Base-by-base conservation (phyloP, 371 early-diverging fungal genomes). In the Syncephalis plumigaleata region DNA sequence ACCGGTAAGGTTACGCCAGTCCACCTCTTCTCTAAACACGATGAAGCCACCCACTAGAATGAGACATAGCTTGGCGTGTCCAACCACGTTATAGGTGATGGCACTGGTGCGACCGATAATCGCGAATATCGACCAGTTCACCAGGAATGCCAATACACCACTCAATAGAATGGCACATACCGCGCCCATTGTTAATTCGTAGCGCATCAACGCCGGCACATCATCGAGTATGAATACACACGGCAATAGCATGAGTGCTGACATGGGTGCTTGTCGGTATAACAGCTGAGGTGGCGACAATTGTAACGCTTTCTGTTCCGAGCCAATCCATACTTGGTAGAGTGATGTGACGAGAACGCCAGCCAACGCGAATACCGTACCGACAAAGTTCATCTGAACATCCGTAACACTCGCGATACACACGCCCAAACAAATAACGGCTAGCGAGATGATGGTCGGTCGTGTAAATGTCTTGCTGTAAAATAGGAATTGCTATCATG, bases 281-380 rank as follows among this genome's bases (percentile, higher is more conserved):
- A 59, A 37, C 31, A 59, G 50, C 44, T 59, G 59, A 27, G 52
- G 17, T 36, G 59, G 45, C 27, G 59, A 39, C 7, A 57, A 27
- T 18, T 40, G 55, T 13, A 59, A 51, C 39, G 52, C 59, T 42
- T 55, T 58, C 31, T 59, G 59, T 39, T 47, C 58, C 2, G 59
- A 59, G 17, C 59, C 59, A 18, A 59, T 49, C 55, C 60, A 56
- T 18, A 56, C 42, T 39, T 58, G 59, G 55, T 59, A 59, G 18
- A 59, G 15, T 3, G 45, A 24, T 1, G 59, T 61, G 31, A 61
- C 59, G 15, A 61, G 25, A 8, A 59, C 59, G 11, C 60, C 59
- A 2, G 48, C 24, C 2, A 59, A 3, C 1, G 59, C 59, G 3
- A 55, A 24, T 38, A 58, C 9, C 27, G 55, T 50, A 27, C 59